phyloP scores from a whole-genome alignment of 768 basidiomycete genomes.

The Fomitopsis serialis region DNA sequence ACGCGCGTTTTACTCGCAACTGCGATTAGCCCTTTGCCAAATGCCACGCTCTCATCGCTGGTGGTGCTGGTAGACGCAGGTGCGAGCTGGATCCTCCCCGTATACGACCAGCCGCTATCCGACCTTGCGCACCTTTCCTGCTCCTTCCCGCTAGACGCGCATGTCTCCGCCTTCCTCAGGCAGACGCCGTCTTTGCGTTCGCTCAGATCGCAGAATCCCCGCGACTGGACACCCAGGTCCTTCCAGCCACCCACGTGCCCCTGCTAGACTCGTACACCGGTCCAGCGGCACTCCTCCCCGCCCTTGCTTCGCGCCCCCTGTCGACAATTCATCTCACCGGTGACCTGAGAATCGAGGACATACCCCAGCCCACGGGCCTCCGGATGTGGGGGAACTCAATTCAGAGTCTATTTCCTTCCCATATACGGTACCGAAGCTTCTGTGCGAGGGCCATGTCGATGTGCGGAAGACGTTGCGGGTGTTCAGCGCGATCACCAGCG shows the following conservation, averaged over 20 bases:
- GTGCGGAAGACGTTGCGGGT: conserved; percentile 38
- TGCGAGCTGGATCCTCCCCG: conserved; percentile 49
- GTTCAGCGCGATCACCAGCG: conserved; percentile 54
- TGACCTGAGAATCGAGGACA: conserved; percentile 52
- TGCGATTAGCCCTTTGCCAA: conserved; percentile 47
- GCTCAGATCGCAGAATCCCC: conserved; percentile 46
- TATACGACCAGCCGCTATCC: conserved; percentile 28
- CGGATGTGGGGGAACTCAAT: conserved; percentile 9
- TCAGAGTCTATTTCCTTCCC: not conserved
- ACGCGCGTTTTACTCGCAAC: conserved; percentile 40
- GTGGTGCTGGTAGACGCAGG: conserved; percentile 43
- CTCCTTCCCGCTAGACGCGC: conserved; percentile 55
- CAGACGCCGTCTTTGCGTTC: conserved; percentile 49
- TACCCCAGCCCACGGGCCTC: conserved; percentile 33
- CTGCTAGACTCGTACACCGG: conserved; percentile 56
- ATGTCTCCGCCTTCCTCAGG: conserved; percentile 55
- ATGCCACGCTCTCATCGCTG: conserved; percentile 60
- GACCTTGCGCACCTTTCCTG: conserved; percentile 51
- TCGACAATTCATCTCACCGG: conserved; percentile 57
- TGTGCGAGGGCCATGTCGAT: not conserved
- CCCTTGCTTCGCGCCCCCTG: conserved; percentile 66
- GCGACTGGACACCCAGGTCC: conserved; percentile 14
- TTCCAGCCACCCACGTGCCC: conserved; percentile 31
- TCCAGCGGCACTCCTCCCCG: conserved; percentile 47
- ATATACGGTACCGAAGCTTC: not conserved